Evolutionary conservation across 495 filamentous ascomycete species (phyloP), one percentile per base, ranked within the genome.

Genomic region (Penicillium atrosanguineum): DNA sequence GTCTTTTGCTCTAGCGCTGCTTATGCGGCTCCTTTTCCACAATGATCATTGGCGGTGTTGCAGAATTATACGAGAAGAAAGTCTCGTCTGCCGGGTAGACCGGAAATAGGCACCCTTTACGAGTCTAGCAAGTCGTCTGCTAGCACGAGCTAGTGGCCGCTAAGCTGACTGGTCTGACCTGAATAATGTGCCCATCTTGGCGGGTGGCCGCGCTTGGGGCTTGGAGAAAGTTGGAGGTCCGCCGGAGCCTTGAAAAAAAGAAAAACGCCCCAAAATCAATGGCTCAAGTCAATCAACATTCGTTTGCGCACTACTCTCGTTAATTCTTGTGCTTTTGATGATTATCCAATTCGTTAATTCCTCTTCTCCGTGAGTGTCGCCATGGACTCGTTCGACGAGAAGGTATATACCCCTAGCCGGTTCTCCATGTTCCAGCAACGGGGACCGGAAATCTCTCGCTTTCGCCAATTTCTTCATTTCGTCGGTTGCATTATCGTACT

Each of bases 391-490:
- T 52, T 52, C 19, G 38, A 14, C 14, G 55, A 62, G 26, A 58
- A 62, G 29, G 20, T 55, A 39, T 52, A 51, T 46, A 29, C 62
- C 14, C 31, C 31, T 12, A 15, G 31, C 4, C 25, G 59, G 29
- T 19, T 55, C 18, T 53, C 61, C 20, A 46, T 55, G 25, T 60
- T 64, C 31, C 53, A 62, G 44, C 36, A 55, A 26, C 42, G 61
- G 23, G 61, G 61, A 4, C 61, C 61, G 8, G 51, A 60, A 38
- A 59, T 67, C 48, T 60, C 61, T 48, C 47, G 40, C n/a, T 50
- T 57, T 43, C 58, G 64, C 12, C 64, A 67, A 29, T 54, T 62
- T 29, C 53, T 67, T 21, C 64, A 67, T 50, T 52, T 64, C 6
- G 28, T 67, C 29, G 64, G 64, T 39, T 67, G 64, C 43, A 37